Evolutionary conservation across 352 stramenopile genomes (phyloP).

Genomic region (Globisporangium megalacanthum): DNA sequence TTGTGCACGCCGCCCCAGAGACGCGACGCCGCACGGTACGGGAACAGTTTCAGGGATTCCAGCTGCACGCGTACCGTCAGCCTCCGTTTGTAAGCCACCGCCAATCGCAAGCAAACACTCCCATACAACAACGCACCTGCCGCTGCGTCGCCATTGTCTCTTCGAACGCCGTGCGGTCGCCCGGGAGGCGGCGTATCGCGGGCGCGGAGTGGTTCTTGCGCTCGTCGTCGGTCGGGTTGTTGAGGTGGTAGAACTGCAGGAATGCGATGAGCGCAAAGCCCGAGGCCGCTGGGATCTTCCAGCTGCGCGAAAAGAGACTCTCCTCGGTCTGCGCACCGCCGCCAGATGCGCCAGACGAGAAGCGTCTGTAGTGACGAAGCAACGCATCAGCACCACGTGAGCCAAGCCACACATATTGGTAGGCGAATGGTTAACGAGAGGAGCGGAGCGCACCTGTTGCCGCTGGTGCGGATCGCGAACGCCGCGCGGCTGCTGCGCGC

Average conservation of each 20-base stretch:
- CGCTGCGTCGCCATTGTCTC: conserved; percentile 62
- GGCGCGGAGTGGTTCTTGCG: conserved; percentile 49
- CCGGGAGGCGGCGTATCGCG: conserved; percentile 41
- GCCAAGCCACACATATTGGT: neutral
- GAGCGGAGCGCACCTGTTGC: conserved; percentile 1
- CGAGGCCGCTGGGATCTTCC: conserved; percentile 59
- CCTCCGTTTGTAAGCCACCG: neutral
- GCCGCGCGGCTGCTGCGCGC: conserved; percentile 2
- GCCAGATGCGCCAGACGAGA: conserved; percentile 3
- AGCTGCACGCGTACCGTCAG: conserved; percentile 19
- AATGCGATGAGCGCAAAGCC: conserved; percentile 70
- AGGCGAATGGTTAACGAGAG: neutral
- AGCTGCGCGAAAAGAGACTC: conserved; percentile 33
- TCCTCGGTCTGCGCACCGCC: conserved; percentile 11
- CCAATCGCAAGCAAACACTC: neutral
- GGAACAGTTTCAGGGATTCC: conserved; percentile 68
- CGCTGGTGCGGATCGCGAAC: conserved; percentile 4
- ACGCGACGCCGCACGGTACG: conserved; percentile 70
- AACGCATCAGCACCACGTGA: neutral
- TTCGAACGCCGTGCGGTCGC: conserved; percentile 53
- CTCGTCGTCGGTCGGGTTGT: conserved; percentile 56
- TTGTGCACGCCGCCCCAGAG: conserved; percentile 75
- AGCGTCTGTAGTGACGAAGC: conserved; percentile 1
- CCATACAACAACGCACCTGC: conserved; percentile 22
- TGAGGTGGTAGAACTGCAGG: conserved; percentile 66